Evolutionary conservation across 208 protist genomes (phyloP).

Genomic region (Balamuthia mandrillaris): DNA sequence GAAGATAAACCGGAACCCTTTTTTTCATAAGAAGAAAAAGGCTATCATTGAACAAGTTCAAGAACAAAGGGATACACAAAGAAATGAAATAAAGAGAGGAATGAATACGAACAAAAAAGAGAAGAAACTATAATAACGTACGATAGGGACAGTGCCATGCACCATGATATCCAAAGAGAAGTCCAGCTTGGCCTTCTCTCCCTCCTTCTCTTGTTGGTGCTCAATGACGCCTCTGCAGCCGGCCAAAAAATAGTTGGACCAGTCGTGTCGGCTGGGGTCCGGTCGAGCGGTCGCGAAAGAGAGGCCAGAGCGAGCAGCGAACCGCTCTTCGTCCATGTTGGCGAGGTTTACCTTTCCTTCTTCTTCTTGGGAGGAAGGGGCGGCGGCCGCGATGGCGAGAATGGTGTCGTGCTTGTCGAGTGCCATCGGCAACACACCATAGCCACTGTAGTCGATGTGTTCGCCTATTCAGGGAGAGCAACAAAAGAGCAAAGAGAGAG

Average conservation of each 20-base stretch:
- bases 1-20: conserved; percentile 51
- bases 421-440: conserved; percentile 51
- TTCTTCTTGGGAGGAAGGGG: too few relatives aligned
- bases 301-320: not conserved
- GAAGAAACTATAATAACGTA: not conserved
- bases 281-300: too few relatives aligned
- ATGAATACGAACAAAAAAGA: too few relatives aligned
- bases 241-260: conserved; percentile 15
- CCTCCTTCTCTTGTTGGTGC: too few relatives aligned
- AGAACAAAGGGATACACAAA: too few relatives aligned
- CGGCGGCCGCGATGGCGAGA: not conserved
- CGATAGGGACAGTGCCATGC: conserved; percentile 24
- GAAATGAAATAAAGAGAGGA: too few relatives aligned
- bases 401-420: conserved; percentile 32
- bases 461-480: too few relatives aligned
- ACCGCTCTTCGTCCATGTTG: not conserved
- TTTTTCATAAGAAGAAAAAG: too few relatives aligned
- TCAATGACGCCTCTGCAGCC: not conserved
- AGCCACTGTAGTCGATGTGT: conserved; percentile 63
- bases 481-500: too few relatives aligned
- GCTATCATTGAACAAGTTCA: too few relatives aligned
- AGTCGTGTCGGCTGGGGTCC: too few relatives aligned
- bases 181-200: not conserved
- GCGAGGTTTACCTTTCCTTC: not conserved
- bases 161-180: conserved; percentile 13